Evolutionary conservation across 1,284 basidiomycete genomes (phyloP), one percentile per base, ranked within the genome.

Genomic region (Sporisorium graminicola): DNA sequence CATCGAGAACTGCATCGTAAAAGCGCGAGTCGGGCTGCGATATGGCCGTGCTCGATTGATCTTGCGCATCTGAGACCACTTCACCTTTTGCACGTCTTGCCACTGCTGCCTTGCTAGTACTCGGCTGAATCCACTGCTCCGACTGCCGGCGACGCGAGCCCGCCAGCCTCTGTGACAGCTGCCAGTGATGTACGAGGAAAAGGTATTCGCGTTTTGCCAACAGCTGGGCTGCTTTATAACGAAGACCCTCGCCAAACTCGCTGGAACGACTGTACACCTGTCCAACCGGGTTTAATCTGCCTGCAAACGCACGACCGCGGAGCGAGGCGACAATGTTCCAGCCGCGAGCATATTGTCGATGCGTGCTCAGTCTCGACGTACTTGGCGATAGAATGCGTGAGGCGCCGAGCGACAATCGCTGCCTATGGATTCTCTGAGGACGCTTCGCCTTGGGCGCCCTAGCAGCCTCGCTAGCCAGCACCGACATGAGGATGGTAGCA

Each of bases 401-500:
- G 20, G 29, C 40, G 4, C 51, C 31, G n/a, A 51, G 16, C 20
- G 33, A 29, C 26, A 46, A 10, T 4, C 40, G 61, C 26, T 49
- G 58, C 6, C 26, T 53, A 13, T 35, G 63, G 26, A 29, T 26
- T 27, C 55, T 16, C 12, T 33, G 14, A 1, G 37, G 22, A 9
- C 20, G 62, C 7, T 40, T 33, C 31, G 26, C 56, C 26, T 56
- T 70, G 18, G 70, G 70, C 1, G 33, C 44, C 14, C 57, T 68
- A 0, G 65, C 43, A 20, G 71, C 71, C 40, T 77, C 75, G n/a
- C 26, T 47, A 12, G 72, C 74, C 7, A 81, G 55, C 5, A 73
- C 44, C 44, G 72, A 69, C 69, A 81, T 75, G n/a, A 79, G 24
- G 26, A 79, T 52, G 22, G 79, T 81, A 13, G 71, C 79, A 7